These are phyloP conservation scores for Blastocladiella britannica DNA, from an alignment of 192 early-diverging fungal species.

Conservation along the genomic window DNA sequence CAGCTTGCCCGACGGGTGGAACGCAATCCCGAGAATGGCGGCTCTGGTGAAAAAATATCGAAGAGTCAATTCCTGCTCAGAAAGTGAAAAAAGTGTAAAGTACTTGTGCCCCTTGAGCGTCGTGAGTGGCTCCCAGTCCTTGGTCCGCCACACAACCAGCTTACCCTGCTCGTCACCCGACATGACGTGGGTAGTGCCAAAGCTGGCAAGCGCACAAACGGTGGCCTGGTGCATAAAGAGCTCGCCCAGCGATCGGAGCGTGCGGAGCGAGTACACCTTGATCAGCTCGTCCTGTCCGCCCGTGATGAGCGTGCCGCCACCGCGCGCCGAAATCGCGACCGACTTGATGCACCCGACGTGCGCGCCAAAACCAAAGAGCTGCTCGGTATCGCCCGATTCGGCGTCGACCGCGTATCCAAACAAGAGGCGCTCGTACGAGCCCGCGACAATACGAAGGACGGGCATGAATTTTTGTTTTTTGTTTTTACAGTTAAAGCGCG, in stretches of 20 bases:
- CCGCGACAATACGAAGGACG: conserved; percentile 38
- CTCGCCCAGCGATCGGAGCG: conserved; percentile 71
- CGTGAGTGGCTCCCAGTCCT: conserved; percentile 92
- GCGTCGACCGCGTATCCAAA: conserved; percentile 59
- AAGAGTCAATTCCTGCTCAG: neutral
- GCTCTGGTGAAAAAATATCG: conserved; percentile 19
- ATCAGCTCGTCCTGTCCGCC: conserved; percentile 92
- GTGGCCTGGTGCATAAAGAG: conserved; percentile 81
- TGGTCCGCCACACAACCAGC: conserved; percentile 72
- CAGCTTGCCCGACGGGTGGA: conserved; percentile 91
- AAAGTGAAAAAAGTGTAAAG: conserved; percentile 6
- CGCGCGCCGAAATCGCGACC: conserved; percentile 29
- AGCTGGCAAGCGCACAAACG: conserved; percentile 67
- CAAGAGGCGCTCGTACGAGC: conserved; percentile 92
- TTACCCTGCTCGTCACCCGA: conserved; percentile 74
- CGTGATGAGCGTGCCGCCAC: conserved; percentile 64
- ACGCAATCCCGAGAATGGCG: conserved; percentile 53
- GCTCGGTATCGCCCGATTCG: conserved; percentile 26
- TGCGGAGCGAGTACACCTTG: conserved; percentile 70
- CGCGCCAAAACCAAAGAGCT: conserved; percentile 84
- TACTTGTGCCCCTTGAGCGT: conserved; percentile 58
- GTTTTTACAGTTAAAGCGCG: too few species aligned
- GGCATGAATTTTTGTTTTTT: too few species aligned
- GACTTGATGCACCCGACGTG: conserved; percentile 89
- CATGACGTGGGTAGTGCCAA: conserved; percentile 62